Conservation (phyloP, 148 eudicot species). For the Camellia granthamiana region DNA sequence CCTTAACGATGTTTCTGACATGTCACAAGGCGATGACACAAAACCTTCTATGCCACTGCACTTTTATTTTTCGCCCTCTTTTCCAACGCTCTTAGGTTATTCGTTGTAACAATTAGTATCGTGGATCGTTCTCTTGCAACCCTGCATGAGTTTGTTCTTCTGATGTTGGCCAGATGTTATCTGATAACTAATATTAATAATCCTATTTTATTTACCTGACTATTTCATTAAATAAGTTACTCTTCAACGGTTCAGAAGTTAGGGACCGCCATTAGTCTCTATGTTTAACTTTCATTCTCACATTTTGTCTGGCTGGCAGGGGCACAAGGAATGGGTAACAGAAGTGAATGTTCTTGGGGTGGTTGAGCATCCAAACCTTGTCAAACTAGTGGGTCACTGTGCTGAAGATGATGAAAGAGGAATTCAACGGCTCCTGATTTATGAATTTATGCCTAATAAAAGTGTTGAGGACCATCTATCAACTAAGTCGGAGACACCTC, state of each 20-base stretch:
- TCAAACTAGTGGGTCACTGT: conserved; percentile 82
- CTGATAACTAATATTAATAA: neutral
- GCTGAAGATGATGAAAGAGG: conserved; percentile 99
- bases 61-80: neutral
- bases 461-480: conserved; percentile 89
- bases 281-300: neutral
- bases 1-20: neutral
- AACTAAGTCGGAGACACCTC: conserved; percentile 45
- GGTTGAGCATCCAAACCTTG: conserved; percentile 88
- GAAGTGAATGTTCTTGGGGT: conserved; percentile 95
- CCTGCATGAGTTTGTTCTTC: neutral
- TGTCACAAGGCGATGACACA: neutral
- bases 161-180: neutral
- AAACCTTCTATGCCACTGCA: neutral
- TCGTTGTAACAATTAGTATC: neutral
- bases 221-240: neutral
- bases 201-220: neutral
- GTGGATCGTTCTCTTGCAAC: neutral
- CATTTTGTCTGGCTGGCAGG: conserved; percentile 38
- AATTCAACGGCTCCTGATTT: conserved; percentile 82
- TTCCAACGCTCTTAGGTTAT: conserved; percentile 4
- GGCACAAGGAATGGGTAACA: conserved; percentile 97
- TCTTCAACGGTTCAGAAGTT: neutral
- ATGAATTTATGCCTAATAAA: conserved; percentile 87
- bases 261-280: neutral